phyloP scores from a whole-genome alignment of 225 moss, liverwort and hornwort species.

The Sphagnum contortum region DNA sequence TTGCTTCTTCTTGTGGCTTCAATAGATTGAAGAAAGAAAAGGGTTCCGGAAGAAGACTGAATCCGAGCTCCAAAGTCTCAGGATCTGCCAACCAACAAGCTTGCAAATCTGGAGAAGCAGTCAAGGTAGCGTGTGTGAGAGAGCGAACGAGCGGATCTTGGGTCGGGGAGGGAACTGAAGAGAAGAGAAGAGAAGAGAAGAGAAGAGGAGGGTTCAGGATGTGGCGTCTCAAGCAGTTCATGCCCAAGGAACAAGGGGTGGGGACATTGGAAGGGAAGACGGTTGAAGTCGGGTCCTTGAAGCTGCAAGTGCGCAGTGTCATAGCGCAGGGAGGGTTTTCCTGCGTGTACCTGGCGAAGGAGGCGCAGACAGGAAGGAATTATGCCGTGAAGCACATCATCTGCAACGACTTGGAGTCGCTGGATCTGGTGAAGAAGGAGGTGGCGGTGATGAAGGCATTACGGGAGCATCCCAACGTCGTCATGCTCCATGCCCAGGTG shows the following conservation, averaged over 20 bases:
- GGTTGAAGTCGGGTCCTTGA: constrained; percentile 83
- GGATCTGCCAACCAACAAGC: too few relatives aligned
- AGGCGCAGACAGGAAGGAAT: constrained; percentile 59
- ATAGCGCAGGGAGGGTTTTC: constrained; percentile 95
- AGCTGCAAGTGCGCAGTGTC: constrained; percentile 83
- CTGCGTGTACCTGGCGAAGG: constrained; percentile 76
- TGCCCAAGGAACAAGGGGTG: constrained; percentile 75
- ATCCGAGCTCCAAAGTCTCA: too few relatives aligned
- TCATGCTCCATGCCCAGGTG: constrained; percentile 79
- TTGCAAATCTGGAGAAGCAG: too few relatives aligned
- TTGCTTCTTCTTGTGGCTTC: too few relatives aligned
- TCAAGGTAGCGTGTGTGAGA: too few relatives aligned
- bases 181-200: too few relatives aligned
- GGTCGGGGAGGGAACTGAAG: too few relatives aligned
- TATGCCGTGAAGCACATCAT: constrained; percentile 97
- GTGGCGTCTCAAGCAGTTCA: constrained; percentile 97
- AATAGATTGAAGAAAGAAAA: too few relatives aligned
- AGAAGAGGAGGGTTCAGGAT: constrained; percentile 23
- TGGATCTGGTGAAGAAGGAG: constrained; percentile 91
- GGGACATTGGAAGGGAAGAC: constrained; percentile 74
- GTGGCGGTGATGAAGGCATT: constrained; percentile 88
- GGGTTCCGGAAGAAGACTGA: too few relatives aligned
- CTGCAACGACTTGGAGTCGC: constrained; percentile 78
- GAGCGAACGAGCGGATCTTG: too few relatives aligned
- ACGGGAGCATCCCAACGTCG: constrained; percentile 83